phyloP scores from a whole-genome alignment of 2,329 filamentous ascomycete species.

The Fusarium fracticaudum region DNA sequence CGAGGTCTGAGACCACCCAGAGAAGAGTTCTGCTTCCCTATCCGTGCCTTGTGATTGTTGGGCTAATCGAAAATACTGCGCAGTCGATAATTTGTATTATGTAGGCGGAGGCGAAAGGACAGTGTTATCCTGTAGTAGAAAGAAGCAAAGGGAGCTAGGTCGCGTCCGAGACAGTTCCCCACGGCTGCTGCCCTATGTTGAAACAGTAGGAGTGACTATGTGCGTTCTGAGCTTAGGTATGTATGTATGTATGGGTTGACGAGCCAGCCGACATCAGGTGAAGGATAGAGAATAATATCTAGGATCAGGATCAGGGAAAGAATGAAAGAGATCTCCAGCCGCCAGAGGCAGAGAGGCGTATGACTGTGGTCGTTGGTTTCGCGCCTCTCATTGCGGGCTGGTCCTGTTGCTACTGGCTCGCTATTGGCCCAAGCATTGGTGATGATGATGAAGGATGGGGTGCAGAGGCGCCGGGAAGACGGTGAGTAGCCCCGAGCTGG shows the following conservation, averaged over 20 bases:
- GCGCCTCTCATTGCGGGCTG: constrained; percentile 24
- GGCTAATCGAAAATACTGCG: not conserved
- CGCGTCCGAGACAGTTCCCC: constrained; percentile 3
- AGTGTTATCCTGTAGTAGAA: not conserved
- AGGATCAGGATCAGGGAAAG: not conserved
- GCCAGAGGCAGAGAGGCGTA: constrained; percentile 26
- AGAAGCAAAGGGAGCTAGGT: not conserved
- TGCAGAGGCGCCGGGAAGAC: not conserved
- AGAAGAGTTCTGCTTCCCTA: not conserved
- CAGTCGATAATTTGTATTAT: not conserved
- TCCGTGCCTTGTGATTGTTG: not conserved
- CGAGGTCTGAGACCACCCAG: constrained; percentile 3
- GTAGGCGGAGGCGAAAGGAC: not conserved
- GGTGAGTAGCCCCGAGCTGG: not conserved
- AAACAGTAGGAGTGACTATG: not conserved
- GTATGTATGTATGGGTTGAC: not conserved
- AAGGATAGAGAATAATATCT: no score
- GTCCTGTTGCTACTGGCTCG: constrained; percentile 1
- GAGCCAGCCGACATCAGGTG: not conserved
- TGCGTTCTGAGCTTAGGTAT: not conserved
- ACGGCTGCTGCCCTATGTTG: not conserved
- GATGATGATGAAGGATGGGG: constrained; percentile 7
- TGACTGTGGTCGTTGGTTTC: constrained; percentile 9
- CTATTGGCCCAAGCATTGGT: constrained; percentile 34
- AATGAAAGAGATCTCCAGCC: constrained; percentile 22